Evolutionary conservation across 2,329 filamentous ascomycete genomes (phyloP).

Genomic region (Arthrobotrys entomopaga): DNA sequence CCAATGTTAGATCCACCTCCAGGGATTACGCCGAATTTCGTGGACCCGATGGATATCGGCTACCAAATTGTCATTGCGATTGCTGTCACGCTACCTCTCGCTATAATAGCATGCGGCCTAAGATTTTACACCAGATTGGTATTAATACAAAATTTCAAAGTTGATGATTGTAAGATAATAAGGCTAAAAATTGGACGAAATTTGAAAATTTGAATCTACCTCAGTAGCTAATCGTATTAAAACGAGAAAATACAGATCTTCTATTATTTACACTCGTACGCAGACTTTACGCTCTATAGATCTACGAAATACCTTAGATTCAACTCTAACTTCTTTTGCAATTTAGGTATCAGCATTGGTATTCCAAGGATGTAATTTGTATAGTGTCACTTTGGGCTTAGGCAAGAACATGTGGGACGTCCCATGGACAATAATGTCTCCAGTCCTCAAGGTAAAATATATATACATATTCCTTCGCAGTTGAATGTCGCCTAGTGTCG

Average conservation of each 20-base stretch:
- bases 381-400: conserved; percentile 41
- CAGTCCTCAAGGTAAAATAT: conserved; percentile 31
- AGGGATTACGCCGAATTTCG: conserved; percentile 42
- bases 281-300: neutral
- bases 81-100: conserved; percentile 33
- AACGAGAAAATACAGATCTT: conserved; percentile 21
- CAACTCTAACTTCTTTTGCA: neutral
- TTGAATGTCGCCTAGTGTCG: neutral
- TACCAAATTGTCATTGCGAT: conserved; percentile 41
- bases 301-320: neutral
- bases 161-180: conserved; percentile 42
- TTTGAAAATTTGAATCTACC: conserved; percentile 42
- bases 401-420: conserved; percentile 51
- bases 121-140: conserved; percentile 41
- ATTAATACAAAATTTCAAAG: conserved; percentile 38
- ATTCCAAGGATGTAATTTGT: conserved; percentile 39
- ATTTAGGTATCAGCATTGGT: conserved; percentile 40
- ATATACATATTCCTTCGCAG: no score
- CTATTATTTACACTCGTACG: conserved; percentile 47
- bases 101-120: conserved; percentile 40
- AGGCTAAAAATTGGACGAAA: conserved; percentile 23
- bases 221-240: neutral
- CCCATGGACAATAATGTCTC: conserved; percentile 46
- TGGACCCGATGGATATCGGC: conserved; percentile 21
- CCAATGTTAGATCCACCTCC: conserved; percentile 46